phyloP scores from a whole-genome alignment of 2,329 filamentous ascomycete species.

The Xylaria sp. region DNA sequence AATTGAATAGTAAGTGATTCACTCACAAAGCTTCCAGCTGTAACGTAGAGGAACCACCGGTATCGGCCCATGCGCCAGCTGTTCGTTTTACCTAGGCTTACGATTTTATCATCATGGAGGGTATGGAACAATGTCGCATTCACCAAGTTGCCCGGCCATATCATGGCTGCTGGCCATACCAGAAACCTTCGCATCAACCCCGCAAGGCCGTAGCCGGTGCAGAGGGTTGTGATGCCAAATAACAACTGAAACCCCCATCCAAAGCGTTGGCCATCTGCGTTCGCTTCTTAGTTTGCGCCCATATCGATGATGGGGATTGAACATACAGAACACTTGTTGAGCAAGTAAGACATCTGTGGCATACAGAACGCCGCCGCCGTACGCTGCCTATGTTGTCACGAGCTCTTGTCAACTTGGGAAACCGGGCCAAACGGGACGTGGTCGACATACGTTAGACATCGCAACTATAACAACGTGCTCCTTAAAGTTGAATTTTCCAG shows the following conservation, averaged over 20 bases:
- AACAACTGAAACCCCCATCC: constrained; percentile 70
- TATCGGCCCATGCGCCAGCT: constrained; percentile 71
- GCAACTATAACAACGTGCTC: constrained; percentile 61
- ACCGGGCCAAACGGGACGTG: not conserved
- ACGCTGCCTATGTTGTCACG: constrained; percentile 59
- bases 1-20: not conserved
- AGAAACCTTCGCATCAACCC: constrained; percentile 69
- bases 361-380: constrained; percentile 68
- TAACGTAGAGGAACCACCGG: constrained; percentile 66
- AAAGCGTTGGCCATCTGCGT: constrained; percentile 62
- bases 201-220: constrained; percentile 72
- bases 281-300: not conserved
- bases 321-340: constrained; percentile 63
- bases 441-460: constrained; percentile 68
- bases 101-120: constrained; percentile 68
- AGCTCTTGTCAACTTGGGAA: constrained; percentile 13
- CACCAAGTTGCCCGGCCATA: constrained; percentile 70
- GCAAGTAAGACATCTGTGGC: constrained; percentile 64
- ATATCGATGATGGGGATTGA: not conserved
- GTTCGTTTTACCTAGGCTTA: constrained; percentile 62
- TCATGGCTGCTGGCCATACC: constrained; percentile 71
- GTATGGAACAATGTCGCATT: constrained; percentile 72
- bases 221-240: constrained; percentile 69
- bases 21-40: constrained; percentile 56
- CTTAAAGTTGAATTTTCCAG: constrained; percentile 54